A percentile compares a stretch with the other conserved stretches of the same genome.
phyloP scores from a whole-genome alignment of 176 grass and related monocot species.

The Canna indica region DNA sequence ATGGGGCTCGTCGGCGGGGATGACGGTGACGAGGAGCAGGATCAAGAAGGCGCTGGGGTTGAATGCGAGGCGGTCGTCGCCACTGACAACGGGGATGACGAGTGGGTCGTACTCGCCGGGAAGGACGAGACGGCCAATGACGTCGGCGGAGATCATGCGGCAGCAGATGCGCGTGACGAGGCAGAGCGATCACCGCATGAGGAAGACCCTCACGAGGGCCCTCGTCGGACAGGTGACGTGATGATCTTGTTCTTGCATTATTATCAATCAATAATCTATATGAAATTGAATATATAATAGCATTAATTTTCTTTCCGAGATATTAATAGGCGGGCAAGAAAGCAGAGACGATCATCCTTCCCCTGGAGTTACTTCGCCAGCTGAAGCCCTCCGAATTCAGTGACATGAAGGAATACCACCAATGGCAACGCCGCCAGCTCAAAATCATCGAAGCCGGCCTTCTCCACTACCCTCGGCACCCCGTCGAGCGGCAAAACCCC shows the following conservation, averaged over 20 bases:
- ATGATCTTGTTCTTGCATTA: neutral
- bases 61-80: neutral
- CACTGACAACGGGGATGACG: conserved; percentile 9
- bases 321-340: conserved; percentile 40
- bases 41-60: conserved; percentile 10
- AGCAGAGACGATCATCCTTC: conserved; percentile 68
- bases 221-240: conserved; percentile 51
- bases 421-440: conserved; percentile 80
- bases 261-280: no score
- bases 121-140: conserved; percentile 58
- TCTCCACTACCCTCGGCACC: conserved; percentile 46
- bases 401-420: conserved; percentile 59
- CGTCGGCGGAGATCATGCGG: conserved; percentile 85
- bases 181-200: conserved; percentile 61
- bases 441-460: conserved; percentile 71
- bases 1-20: neutral
- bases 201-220: conserved; percentile 74
- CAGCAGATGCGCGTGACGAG: conserved; percentile 82
- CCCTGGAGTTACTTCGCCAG: conserved; percentile 81
- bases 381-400: conserved; percentile 61
- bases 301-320: no score
- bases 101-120: conserved; percentile 29
- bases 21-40: neutral
- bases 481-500: conserved; percentile 48
- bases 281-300: no score